phyloP scores from a whole-genome alignment of 129 eudicot species.

The Flaveria ramosissima region DNA sequence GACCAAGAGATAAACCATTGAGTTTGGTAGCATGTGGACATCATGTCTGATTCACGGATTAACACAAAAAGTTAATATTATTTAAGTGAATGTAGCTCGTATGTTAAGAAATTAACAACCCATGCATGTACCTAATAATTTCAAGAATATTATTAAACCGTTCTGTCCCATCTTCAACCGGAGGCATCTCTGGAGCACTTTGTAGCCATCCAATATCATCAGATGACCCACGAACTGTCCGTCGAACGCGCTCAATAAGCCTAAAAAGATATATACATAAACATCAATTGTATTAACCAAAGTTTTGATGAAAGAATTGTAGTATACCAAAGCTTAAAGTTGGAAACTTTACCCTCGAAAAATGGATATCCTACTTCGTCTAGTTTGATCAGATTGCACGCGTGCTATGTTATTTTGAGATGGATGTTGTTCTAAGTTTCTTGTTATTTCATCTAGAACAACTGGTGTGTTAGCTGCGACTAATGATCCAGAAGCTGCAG shows the following conservation, averaged over 20 bases:
- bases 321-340: neutral
- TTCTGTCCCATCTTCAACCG: conserved; percentile 93
- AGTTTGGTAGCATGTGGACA: conserved; percentile 72
- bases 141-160: conserved; percentile 82
- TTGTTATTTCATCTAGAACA: conserved; percentile 44
- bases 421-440: conserved; percentile 34
- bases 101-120: conserved; percentile 3
- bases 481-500: conserved; percentile 38
- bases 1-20: conserved; percentile 85
- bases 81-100: neutral
- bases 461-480: conserved; percentile 40
- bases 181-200: conserved; percentile 72
- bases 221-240: conserved; percentile 88
- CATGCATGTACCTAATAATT: conserved; percentile 55
- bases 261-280: conserved; percentile 37
- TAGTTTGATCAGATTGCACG: conserved; percentile 44
- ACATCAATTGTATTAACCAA: neutral
- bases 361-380: conserved; percentile 50
- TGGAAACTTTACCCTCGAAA: conserved; percentile 69
- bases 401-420: conserved; percentile 39
- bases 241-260: conserved; percentile 73
- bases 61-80: conserved; percentile 9
- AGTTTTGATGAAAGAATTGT: neutral
- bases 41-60: conserved; percentile 70
- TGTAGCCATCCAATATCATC: conserved; percentile 99